Evolutionary conservation across 192 early-diverging fungal species (phyloP).

Genomic region (Geranomyces michiganensis): DNA sequence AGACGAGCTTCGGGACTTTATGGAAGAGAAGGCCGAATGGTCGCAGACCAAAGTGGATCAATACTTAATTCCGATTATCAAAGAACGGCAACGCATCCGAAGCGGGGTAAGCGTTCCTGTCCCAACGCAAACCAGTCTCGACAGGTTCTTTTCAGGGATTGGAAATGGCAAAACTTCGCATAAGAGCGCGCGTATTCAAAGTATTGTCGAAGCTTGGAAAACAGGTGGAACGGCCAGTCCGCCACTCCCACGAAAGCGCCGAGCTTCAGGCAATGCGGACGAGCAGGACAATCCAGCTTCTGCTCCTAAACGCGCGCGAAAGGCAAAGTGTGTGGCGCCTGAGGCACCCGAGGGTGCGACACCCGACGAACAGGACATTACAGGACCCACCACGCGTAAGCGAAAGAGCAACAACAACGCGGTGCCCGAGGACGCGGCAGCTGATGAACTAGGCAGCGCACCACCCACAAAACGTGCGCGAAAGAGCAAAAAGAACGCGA

Average conservation of each 20-base stretch:
- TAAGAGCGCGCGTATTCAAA: constrained; percentile 2
- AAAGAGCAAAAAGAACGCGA: too few relatives aligned
- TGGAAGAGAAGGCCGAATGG: constrained; percentile 67
- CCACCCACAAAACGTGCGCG: too few relatives aligned
- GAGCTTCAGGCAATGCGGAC: too few relatives aligned
- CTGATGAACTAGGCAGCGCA: too few relatives aligned
- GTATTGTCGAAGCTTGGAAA: constrained; percentile 13
- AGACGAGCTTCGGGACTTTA: constrained; percentile 65
- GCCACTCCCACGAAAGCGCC: not conserved
- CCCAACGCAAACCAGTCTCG: constrained; percentile 39
- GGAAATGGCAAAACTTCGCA: not conserved
- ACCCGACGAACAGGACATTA: too few relatives aligned
- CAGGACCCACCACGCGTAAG: too few relatives aligned
- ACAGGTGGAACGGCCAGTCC: not conserved
- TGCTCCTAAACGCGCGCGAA: too few relatives aligned
- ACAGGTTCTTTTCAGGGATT: constrained; percentile 36
- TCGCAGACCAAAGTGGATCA: constrained; percentile 66
- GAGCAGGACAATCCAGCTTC: too few relatives aligned
- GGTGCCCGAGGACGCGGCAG: too few relatives aligned
- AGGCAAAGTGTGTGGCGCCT: too few relatives aligned
- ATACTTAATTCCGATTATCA: constrained; percentile 71
- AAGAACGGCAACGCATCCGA: constrained; percentile 35
- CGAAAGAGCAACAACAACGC: too few relatives aligned
- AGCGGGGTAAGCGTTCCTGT: not conserved
- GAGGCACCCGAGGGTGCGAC: too few relatives aligned